These are phyloP conservation scores for Chlorella sp. DNA, from an alignment of 139 green algal genomes.

Conservation along the genomic window DNA sequence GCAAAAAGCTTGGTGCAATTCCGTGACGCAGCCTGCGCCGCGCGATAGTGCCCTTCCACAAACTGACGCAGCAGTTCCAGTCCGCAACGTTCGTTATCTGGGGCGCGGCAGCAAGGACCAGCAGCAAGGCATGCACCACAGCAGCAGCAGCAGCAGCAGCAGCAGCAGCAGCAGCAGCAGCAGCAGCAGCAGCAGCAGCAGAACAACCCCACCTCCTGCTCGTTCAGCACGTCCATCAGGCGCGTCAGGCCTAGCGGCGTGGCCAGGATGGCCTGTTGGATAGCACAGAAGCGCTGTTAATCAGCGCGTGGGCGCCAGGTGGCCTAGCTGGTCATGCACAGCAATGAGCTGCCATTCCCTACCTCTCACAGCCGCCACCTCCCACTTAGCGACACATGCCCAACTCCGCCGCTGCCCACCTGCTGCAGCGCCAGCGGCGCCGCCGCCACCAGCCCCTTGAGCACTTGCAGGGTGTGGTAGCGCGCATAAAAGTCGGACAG, in stretches of 20 bases:
- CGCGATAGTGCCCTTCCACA: no score
- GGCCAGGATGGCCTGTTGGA: slow-evolving; percentile 70
- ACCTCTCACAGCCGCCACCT: not conserved
- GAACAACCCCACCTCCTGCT: slow-evolving; percentile 58
- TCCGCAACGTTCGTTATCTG: no score
- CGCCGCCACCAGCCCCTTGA: slow-evolving; percentile 68
- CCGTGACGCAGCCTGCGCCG: no score
- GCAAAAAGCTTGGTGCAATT: no score
- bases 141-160: no score
- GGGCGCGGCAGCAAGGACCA: no score
- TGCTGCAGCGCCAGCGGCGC: slow-evolving; percentile 10
- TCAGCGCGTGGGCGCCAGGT: not conserved
- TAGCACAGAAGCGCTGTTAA: not conserved
- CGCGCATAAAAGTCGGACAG: slow-evolving; percentile 87
- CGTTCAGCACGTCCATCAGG: slow-evolving; percentile 85
- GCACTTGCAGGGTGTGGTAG: slow-evolving; percentile 87
- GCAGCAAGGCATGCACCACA: no score
- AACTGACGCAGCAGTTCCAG: no score
- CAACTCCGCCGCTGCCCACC: not conserved
- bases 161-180: no score
- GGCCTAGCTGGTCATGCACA: not conserved
- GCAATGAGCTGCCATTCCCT: not conserved
- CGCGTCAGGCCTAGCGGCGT: slow-evolving; percentile 77
- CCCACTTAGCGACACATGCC: not conserved
- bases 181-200: no score